Conservation (phyloP, 1,284 basidiomycete genomes). For the Marasmius oreades region DNA sequence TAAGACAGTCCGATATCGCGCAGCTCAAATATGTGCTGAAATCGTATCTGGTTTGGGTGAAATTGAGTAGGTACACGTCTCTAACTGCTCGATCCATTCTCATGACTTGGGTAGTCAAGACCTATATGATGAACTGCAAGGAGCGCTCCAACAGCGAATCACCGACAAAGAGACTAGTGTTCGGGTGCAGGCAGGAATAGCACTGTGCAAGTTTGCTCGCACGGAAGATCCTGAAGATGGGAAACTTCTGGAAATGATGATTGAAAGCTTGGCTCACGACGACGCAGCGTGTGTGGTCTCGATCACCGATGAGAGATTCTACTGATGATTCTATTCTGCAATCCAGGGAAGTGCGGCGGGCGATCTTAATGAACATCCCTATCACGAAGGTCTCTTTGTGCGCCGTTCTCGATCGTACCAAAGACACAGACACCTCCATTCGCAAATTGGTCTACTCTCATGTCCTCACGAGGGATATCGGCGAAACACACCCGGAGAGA, state of each 20-base stretch:
- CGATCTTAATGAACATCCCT: conserved; percentile 75
- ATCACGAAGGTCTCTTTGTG: conserved; percentile 56
- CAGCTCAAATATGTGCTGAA: conserved; percentile 71
- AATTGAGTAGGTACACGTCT: conserved; percentile 65
- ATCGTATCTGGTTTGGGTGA: conserved; percentile 79
- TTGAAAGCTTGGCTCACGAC: conserved; percentile 76
- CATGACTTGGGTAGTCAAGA: conserved; percentile 62
- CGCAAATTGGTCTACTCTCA: conserved; percentile 79
- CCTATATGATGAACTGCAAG: conserved; percentile 65
- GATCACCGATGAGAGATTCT: background rate
- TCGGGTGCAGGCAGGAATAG: conserved; percentile 80
- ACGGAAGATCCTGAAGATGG: conserved; percentile 56
- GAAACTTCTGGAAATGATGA: conserved; percentile 52
- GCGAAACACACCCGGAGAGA: conserved; percentile 38
- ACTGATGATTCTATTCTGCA: conserved; percentile 4
- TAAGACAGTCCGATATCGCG: conserved; percentile 84
- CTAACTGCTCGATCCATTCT: conserved; percentile 1
- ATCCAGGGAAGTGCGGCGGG: conserved; percentile 82
- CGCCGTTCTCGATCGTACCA: conserved; percentile 70
- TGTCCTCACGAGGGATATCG: conserved; percentile 48
- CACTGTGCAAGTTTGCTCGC: conserved; percentile 76
- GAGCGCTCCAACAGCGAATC: conserved; percentile 71
- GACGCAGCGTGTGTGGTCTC: conserved; percentile 61
- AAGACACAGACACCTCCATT: conserved; percentile 80
- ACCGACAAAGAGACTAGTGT: conserved; percentile 82